Percentiles rank a stretch among this genome's conserved stretches.
phyloP scores from a whole-genome alignment of 2,329 filamentous ascomycete genomes.

The Penicillium nordicum region DNA sequence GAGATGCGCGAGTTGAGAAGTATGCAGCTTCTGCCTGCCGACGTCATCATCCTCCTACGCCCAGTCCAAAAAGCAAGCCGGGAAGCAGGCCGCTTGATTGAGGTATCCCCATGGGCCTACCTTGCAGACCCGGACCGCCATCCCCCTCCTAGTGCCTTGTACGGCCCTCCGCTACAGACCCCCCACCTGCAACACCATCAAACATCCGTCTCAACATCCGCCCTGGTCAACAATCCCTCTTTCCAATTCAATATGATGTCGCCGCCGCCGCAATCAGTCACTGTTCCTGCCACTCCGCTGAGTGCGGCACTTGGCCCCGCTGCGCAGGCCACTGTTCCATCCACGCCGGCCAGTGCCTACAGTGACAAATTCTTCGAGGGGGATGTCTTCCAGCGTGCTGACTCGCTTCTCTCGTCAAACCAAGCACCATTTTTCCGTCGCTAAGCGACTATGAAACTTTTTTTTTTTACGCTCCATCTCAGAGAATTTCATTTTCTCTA shows the following conservation, averaged over 20 bases:
- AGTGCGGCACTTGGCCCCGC: conserved; percentile 86
- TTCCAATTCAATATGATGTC: conserved; percentile 28
- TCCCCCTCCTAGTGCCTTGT: conserved; percentile 28
- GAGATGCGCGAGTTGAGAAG: conserved; percentile 47
- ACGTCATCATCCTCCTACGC: conserved; percentile 70
- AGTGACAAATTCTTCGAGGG: conserved; percentile 50
- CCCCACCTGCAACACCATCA: conserved; percentile 31
- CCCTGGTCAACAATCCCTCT: conserved; percentile 16
- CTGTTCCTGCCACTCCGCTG: conserved; percentile 79
- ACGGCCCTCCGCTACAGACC: conserved; percentile 36
- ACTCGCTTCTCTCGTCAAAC: conserved; percentile 45
- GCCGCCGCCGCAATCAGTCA: conserved; percentile 50
- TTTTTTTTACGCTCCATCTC: not conserved
- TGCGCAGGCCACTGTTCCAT: conserved; percentile 83
- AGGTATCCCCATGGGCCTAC: conserved; percentile 61
- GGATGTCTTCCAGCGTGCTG: conserved; percentile 49
- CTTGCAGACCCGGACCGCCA: conserved; percentile 44
- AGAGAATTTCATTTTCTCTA: not conserved
- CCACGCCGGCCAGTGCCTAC: conserved; percentile 49
- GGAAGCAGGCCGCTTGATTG: conserved; percentile 72
- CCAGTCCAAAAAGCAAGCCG: conserved; percentile 81
- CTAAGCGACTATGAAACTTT: conserved; percentile 26
- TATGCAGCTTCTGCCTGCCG: conserved; percentile 54
- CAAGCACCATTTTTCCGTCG: conserved; percentile 43
- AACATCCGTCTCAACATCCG: conserved; percentile 28